Base-by-base conservation (phyloP, 257 asterid species). In the Echium plantagineum region DNA sequence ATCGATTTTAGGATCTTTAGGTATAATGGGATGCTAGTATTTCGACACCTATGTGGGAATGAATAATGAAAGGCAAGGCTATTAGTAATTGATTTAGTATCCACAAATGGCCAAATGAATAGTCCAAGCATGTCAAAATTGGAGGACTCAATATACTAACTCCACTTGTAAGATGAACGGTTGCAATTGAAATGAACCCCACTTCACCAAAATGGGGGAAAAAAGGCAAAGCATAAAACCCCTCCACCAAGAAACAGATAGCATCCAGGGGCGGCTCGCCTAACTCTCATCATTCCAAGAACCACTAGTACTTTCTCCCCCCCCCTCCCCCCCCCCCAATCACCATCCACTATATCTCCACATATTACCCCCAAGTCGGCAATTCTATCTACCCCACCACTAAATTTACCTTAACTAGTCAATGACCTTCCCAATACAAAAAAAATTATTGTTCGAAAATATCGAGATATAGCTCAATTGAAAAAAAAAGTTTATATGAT, bases 241-340 rank as follows among this genome's bases (percentile, higher is more conserved):
- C 57, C 57, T 53, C 24, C 80, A 74, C 85, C 82, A 72, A 75
- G 82, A 65, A 52, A 52, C 56, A 18, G 32, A 52, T 20, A 17
- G 21, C 22, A 53, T 53, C 57, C 57, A 19, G 26, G 22, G 9
- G 57, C 26, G 26, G 57, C 57, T 53, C 28, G 19, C 57, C 57
- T 53, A 53, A 53, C 15, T 53, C 15, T 53, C 57, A 53, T 53
- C 13, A 53, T 53, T 53, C 57, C 57, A 18, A 19, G 57, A 53
- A 53, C 57, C 57, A 53, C 10, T 19, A 53, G 10, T 19, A 17
- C 21, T 18, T 19, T 5, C 24, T 19, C 22, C 15, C 57, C n/a
- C n/a, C n/a, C n/a, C n/a, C n/a, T n/a, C n/a, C n/a, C n/a, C n/a
- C n/a, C n/a, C n/a, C n/a, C n/a, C n/a, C n/a, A n/a, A 53, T 53